Evolutionary conservation across 78 protist genomes (phyloP), one percentile per base, ranked within the genome.

Genomic region (Cavenderia fasciculata): DNA sequence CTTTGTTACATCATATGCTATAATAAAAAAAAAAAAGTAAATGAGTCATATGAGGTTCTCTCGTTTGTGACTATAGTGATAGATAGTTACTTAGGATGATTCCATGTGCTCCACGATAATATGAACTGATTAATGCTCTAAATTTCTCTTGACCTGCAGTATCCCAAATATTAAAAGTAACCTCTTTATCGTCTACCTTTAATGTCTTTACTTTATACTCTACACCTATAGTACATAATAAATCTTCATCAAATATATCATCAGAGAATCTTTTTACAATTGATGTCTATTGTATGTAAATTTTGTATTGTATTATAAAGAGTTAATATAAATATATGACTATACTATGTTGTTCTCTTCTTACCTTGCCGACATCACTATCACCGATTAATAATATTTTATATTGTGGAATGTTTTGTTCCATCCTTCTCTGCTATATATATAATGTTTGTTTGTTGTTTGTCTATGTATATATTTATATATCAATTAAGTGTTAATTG

Each of bases 91-190:
- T 86, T 44, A 94, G 43, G 34, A 94, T 86, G 73, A 94, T 78
- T 44, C 94, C 96, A 43, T 94, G 96, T 71, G 95, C 94, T 18
- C 95, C 95, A 25, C 98, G 56, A 59, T 96, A 96, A 86, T 96
- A 94, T 21, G 93, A 44, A 52, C 87, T 74, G 27, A 94, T 94
- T 4, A 94, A 44, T 8, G 98, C 92, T 49, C 94, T 74, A 68
- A 94, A 94, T 40, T 95, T 87, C 27, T 93, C 98, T 75, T 95
- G 96, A 38, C 98, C 96, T 10, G 96, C 97, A 2, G 96, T 96
- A 94, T 96, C 98, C 96, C 96, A 96, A n/a, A 96, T 89, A 51
- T 90, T 91, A 31, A 96, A 72, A 52, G 90, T 85, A n/a, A 96
- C 90, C 23, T 56, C 65, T 31, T 94, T 92, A 2, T 78, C 94